Percentiles rank a stretch among this genome's conserved stretches.
These are phyloP conservation scores for Colletotrichum coccodes DNA, from an alignment of 2,329 filamentous ascomycete genomes.

Conservation along the genomic window DNA sequence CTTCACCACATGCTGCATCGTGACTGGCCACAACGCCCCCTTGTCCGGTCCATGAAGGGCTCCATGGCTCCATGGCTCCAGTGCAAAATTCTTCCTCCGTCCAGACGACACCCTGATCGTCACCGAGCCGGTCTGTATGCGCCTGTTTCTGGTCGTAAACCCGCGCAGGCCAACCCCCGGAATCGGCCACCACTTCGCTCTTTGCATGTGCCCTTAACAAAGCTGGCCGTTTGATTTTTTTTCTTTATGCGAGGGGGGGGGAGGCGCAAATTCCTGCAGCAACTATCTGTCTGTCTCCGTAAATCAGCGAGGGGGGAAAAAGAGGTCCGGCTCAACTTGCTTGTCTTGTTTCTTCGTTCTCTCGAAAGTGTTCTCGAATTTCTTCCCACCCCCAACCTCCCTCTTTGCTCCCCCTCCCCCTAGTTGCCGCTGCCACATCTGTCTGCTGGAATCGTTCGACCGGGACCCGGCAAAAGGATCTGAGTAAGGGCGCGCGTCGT, in stretches of 20 bases:
- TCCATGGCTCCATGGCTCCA: neutral
- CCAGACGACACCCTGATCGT: slow-evolving; percentile 15
- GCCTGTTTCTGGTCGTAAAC: slow-evolving; percentile 12
- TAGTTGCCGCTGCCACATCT: neutral
- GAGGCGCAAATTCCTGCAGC: neutral
- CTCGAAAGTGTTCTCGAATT: neutral
- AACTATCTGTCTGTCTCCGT: neutral
- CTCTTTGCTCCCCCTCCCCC: neutral
- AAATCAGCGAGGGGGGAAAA: neutral
- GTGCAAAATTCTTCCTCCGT: slow-evolving; percentile 24
- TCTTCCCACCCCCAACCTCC: slow-evolving; percentile 1
- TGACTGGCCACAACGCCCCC: slow-evolving; percentile 22
- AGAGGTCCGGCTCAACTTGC: slow-evolving; percentile 21
- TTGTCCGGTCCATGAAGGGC: slow-evolving; percentile 7
- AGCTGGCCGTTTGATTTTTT: neutral
- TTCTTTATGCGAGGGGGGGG: neutral
- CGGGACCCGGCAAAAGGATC: slow-evolving; percentile 15
- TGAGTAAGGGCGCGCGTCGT: neutral
- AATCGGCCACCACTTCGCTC: slow-evolving; percentile 11
- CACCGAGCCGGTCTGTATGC: neutral
- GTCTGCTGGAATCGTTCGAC: slow-evolving; percentile 7
- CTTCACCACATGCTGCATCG: slow-evolving; percentile 8
- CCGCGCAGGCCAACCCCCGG: slow-evolving; percentile 13
- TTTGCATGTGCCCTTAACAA: slow-evolving; percentile 6
- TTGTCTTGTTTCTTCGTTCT: neutral